Percentiles rank a stretch among this genome's conserved stretches.
Conservation (phyloP, 371 early-diverging fungal species). For the Capillidium heterosporum region DNA sequence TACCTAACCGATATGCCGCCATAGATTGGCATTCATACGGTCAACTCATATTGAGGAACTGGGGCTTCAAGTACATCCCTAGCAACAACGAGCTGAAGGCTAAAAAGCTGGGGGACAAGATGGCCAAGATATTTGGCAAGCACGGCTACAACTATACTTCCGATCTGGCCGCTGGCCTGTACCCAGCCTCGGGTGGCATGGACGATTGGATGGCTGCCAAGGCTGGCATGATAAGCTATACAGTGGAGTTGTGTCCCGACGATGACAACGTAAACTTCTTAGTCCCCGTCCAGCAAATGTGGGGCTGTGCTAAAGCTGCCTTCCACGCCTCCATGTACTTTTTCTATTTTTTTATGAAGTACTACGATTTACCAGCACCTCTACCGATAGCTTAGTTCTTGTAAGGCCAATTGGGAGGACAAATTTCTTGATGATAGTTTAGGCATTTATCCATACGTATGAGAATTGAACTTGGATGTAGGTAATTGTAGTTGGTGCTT, state of each 20-base stretch:
- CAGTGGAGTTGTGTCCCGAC: background rate
- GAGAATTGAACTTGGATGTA: too few relatives aligned
- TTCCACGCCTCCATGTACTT: background rate
- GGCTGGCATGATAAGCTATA: background rate
- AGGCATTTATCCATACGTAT: too few relatives aligned
- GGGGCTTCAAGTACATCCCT: background rate
- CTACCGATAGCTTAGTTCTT: too few relatives aligned
- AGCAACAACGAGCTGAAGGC: background rate
- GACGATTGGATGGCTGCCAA: background rate
- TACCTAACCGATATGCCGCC: slow-evolving; percentile 25
- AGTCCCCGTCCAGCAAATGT: background rate
- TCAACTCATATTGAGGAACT: background rate
- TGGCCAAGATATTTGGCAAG: background rate
- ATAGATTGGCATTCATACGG: slow-evolving; percentile 34
- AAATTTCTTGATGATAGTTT: too few relatives aligned
- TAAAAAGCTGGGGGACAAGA: background rate
- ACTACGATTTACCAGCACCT: background rate
- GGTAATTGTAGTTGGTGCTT: too few relatives aligned
- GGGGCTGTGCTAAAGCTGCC: background rate
- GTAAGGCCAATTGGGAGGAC: too few relatives aligned
- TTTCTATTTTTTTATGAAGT: background rate
- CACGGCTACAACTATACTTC: background rate
- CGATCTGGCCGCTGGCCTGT: background rate
- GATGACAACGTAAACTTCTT: background rate
- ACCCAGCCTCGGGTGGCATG: background rate